Conservation (phyloP, 331 rosid genomes). For the Quercus tomentella region DNA sequence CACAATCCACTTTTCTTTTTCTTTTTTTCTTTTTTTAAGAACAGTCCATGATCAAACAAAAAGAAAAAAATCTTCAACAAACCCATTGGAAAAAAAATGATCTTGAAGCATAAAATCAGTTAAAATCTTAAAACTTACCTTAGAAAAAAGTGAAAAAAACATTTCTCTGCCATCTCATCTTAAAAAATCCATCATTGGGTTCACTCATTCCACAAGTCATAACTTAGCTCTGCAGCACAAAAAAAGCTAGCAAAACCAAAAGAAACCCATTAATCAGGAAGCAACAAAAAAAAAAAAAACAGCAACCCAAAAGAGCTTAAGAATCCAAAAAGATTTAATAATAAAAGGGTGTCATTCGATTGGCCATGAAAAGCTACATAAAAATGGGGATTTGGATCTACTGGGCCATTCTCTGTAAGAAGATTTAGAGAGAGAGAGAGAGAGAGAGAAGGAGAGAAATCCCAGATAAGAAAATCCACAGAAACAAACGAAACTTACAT, state of each 20-base stretch:
- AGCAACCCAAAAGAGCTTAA: slow-evolving; percentile 24
- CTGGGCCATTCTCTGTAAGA: slow-evolving; percentile 50
- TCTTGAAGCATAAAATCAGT: background rate
- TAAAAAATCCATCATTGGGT: slow-evolving; percentile 12
- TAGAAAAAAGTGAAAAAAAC: background rate
- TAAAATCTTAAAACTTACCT: slow-evolving; percentile 14
- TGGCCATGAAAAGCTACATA: slow-evolving; percentile 23
- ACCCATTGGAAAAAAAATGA: background rate
- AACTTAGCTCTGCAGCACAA: slow-evolving; percentile 18
- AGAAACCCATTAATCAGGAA: slow-evolving; percentile 33
- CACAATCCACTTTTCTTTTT: background rate
- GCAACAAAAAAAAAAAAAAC: slow-evolving; percentile 5
- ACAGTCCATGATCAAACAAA: background rate
- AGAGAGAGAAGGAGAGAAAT: background rate
- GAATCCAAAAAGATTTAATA: background rate
- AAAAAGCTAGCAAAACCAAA: background rate
- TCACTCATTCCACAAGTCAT: slow-evolving; percentile 24
- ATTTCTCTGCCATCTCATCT: slow-evolving; percentile 3
- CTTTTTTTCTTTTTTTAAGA: background rate
- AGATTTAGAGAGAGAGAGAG: slow-evolving; percentile 45
- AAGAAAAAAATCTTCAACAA: background rate
- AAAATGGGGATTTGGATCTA: slow-evolving; percentile 55
- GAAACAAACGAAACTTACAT: slow-evolving; percentile 52
- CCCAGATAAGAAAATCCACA: slow-evolving; percentile 33
- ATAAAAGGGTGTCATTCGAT: slow-evolving; percentile 13